A percentile compares a stretch with the other conserved stretches of the same genome.
phyloP scores from a whole-genome alignment of 306 rosid genomes.

The Mimosa bimucronata region DNA sequence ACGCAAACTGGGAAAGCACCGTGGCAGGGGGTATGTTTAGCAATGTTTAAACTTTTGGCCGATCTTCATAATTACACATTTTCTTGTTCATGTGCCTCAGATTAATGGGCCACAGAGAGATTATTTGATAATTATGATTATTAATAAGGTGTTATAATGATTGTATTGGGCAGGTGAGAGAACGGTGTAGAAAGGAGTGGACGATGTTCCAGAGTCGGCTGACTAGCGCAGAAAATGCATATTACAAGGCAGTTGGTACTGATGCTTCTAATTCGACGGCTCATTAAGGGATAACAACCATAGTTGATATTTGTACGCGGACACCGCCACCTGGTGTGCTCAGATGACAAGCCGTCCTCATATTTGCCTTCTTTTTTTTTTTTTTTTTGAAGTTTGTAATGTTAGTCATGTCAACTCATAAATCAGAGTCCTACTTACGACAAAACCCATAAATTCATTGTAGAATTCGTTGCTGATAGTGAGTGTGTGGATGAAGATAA shows the following conservation, averaged over 20 bases:
- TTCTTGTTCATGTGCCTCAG: not conserved
- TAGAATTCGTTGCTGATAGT: slow-evolving; percentile 35
- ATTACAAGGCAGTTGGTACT: slow-evolving; percentile 62
- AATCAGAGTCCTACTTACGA: slow-evolving; percentile 31
- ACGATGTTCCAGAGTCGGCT: slow-evolving; percentile 86
- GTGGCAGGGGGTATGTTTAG: slow-evolving; percentile 80
- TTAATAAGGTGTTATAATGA: slow-evolving; percentile 3
- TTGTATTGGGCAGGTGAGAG: slow-evolving; percentile 75
- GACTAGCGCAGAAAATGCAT: slow-evolving; percentile 75
- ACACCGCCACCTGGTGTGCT: slow-evolving; percentile 30
- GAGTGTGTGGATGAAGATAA: slow-evolving; percentile 19
- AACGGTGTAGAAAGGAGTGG: slow-evolving; percentile 96
- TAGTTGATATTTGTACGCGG: slow-evolving; percentile 37
- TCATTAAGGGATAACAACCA: slow-evolving; percentile 38
- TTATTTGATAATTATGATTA: not conserved
- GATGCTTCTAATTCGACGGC: slow-evolving; percentile 55
- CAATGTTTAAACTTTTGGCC: slow-evolving; percentile 15
- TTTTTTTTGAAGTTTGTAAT: slow-evolving; percentile 11
- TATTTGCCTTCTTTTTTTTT: slow-evolving; percentile 3
- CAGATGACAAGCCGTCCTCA: slow-evolving; percentile 32
- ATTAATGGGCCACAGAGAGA: not conserved
- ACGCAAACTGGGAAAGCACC: slow-evolving; percentile 69
- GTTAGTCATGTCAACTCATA: slow-evolving; percentile 35
- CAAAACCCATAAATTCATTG: slow-evolving; percentile 22
- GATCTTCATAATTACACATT: not conserved